A percentile compares a stretch with the other conserved stretches of the same genome.
These are phyloP conservation scores for Prunus campanulata DNA, from an alignment of 306 rosid genomes.

Conservation along the genomic window DNA sequence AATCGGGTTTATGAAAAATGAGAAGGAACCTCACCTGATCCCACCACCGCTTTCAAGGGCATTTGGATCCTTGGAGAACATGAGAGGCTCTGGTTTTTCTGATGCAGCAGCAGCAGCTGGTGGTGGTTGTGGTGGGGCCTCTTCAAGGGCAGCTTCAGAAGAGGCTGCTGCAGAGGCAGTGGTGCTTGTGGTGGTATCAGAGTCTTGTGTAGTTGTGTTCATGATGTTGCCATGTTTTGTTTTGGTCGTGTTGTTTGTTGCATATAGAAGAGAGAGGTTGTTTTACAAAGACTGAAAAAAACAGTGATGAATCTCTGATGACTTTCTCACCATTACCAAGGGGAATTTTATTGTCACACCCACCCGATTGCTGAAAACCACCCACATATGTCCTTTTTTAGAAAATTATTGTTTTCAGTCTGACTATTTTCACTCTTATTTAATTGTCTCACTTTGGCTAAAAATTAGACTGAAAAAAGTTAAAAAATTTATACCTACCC, in stretches of 20 bases:
- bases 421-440: too few species aligned
- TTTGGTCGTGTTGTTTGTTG: background rate
- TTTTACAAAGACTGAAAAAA: too few species aligned
- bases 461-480: too few species aligned
- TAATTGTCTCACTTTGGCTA: too few species aligned
- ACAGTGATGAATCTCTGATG: too few species aligned
- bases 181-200: background rate
- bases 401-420: too few species aligned
- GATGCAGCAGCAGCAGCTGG: constrained; percentile 9
- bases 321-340: too few species aligned
- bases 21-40: constrained; percentile 41
- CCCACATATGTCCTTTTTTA: too few species aligned
- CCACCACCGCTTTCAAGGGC: constrained; percentile 82
- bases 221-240: background rate
- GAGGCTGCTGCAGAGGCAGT: constrained; percentile 4
- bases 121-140: constrained; percentile 16
- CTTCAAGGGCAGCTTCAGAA: constrained; percentile 17
- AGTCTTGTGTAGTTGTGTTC: constrained; percentile 4
- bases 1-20: background rate
- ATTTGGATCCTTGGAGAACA: constrained; percentile 57
- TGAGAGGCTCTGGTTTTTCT: constrained; percentile 28
- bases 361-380: too few species aligned
- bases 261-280: background rate
- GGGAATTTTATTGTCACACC: too few species aligned
- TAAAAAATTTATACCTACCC: too few species aligned